These are phyloP conservation scores for Tylopilus balloui DNA, from an alignment of 768 basidiomycete genomes.

Conservation along the genomic window DNA sequence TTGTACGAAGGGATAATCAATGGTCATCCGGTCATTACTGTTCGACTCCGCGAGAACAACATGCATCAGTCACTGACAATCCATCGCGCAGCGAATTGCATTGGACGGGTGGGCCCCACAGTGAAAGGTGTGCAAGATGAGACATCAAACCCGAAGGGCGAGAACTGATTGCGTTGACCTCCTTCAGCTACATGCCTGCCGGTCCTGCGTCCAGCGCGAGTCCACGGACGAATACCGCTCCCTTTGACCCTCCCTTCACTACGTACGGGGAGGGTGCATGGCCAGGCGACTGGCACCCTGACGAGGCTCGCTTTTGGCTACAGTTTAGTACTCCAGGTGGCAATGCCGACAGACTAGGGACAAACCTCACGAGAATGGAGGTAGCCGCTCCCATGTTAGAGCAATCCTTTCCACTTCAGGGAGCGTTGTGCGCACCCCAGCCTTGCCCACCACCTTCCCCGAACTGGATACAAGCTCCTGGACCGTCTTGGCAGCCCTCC, in stretches of 20 bases:
- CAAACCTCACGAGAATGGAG: not conserved
- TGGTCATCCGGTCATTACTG: not conserved
- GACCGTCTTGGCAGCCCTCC: not conserved
- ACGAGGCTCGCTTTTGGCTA: not conserved
- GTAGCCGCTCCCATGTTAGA: not conserved
- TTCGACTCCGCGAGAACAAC: slow-evolving; percentile 2
- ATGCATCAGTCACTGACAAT: not conserved
- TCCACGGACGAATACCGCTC: not conserved
- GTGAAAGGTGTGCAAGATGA: slow-evolving; percentile 13
- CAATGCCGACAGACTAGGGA: not conserved
- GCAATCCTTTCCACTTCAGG: not conserved
- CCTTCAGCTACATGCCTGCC: not conserved
- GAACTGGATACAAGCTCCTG: not conserved
- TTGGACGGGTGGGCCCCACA: not conserved
- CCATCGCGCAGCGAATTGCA: not conserved
- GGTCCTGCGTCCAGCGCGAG: not conserved
- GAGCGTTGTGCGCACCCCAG: not conserved
- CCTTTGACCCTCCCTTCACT: not conserved
- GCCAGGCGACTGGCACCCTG: not conserved
- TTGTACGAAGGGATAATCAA: not conserved
- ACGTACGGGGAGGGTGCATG: not conserved
- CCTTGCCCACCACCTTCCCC: not conserved
- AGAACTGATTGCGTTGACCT: not conserved
- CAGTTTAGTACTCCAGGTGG: not conserved
- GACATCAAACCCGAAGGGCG: not conserved